Evolutionary conservation across 306 rosid genomes (phyloP).

Genomic region (Lathyrus oleraceus): DNA sequence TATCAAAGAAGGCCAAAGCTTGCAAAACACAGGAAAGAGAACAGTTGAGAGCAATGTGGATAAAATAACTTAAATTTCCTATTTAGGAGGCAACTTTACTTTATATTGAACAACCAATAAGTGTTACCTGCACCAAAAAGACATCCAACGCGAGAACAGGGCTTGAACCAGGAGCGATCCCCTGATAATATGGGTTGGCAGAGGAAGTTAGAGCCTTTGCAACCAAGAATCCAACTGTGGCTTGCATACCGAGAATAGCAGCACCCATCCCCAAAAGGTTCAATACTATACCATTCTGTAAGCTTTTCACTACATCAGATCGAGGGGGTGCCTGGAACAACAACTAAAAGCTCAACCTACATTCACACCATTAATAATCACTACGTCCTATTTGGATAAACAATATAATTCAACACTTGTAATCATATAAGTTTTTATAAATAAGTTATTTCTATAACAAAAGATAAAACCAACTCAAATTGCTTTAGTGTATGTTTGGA

Average conservation of each 20-base stretch:
- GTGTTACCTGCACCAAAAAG: slow-evolving; percentile 86
- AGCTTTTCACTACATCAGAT: slow-evolving; percentile 87
- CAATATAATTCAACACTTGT: too few species aligned
- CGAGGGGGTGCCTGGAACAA: slow-evolving; percentile 92
- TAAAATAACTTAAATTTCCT: slow-evolving; percentile 17
- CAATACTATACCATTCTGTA: slow-evolving; percentile 73
- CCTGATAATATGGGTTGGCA: slow-evolving; percentile 85
- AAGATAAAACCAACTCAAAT: too few species aligned
- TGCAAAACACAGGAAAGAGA: slow-evolving; percentile 1
- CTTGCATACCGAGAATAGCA: slow-evolving; percentile 94
- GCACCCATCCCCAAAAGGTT: slow-evolving; percentile 97
- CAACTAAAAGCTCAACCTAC: slow-evolving; percentile 8
- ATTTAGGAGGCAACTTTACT: not conserved
- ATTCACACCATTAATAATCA: slow-evolving; percentile 13
- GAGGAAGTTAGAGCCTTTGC: slow-evolving; percentile 96
- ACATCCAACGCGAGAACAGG: slow-evolving; percentile 98
- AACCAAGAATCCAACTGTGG: slow-evolving; percentile 87
- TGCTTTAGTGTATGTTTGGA: too few species aligned
- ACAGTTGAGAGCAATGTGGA: not conserved
- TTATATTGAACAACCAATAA: not conserved
- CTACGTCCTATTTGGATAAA: too few species aligned
- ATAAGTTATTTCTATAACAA: too few species aligned
- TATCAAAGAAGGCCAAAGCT: not conserved
- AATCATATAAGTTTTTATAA: too few species aligned
- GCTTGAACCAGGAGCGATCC: slow-evolving; percentile 75